Evolutionary conservation across 371 early-diverging fungal genomes (phyloP), one percentile per base, ranked within the genome.

Genomic region (Actinomortierella ambigua): DNA sequence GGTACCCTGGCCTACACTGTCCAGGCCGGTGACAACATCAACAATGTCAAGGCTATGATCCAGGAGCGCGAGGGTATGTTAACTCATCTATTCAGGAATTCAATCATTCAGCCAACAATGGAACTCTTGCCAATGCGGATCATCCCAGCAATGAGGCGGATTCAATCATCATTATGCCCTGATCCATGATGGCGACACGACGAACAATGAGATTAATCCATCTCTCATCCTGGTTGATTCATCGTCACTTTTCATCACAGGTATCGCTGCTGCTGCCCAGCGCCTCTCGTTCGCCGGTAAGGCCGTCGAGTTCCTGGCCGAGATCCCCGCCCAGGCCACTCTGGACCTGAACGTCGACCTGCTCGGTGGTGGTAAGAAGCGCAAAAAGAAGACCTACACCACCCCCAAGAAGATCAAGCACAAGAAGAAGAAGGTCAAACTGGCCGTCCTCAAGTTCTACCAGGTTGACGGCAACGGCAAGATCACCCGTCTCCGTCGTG

Each of bases 371-470:
- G 97, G 85, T 82, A 98, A 98, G 93, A 96, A 96, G 93, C 87
- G 93, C 69, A 98, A 96, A 92, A 97, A 97, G 95, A 97, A 98
- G 94, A 91, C 89, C 75, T 97, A 98, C 92, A 98, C 97, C 77
- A 98, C 98, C 75, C 98, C 98, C 85, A 97, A 98, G 95, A 97
- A 97, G 93, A 95, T 95, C 84, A 93, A 95, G 88, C 97, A 98
- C 93, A 96, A 96, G 94, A 87, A 91, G 82, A 95, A 93, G 89
- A 97, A 97, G 90, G 96, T 96, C 85, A 97, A 96, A 87, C 83
- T 96, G 81, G 92, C 98, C 56, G 90, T 98, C 78, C 89, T 97
- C 83, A 94, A 97, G 89, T 93, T 89, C 93, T 97, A 98, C 94
- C 92, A 96, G 92, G 96, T 98, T 75, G 97, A 96, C 75, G 94